Base-by-base conservation (phyloP, 345 rosid genomes). In the Mallotus nudiflorus region DNA sequence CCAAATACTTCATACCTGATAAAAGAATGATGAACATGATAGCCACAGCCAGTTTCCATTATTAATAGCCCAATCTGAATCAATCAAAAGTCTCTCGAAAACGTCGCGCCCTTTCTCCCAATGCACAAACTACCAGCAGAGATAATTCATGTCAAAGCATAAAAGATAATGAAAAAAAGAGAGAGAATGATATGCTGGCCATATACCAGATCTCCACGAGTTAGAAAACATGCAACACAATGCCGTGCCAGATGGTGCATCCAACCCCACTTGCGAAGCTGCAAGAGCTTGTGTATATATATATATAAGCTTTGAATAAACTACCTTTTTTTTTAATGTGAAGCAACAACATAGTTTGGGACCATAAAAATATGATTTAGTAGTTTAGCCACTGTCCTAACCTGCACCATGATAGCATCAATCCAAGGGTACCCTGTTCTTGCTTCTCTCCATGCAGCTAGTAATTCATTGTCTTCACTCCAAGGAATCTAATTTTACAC, bases 321-420 rank as follows among this genome's bases (percentile, higher is more conserved):
- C 39, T 58, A 27, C 24, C 27, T 25, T 22, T 7, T n/a, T 22
- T 52, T 25, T n/a, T n/a, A n/a, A n/a, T 28, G 9, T 29, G 16
- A 53, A 55, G 56, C 27, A 40, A 28, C 31, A 5, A n/a, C n/a
- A n/a, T n/a, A n/a, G n/a, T n/a, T n/a, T n/a, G n/a, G n/a, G n/a
- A n/a, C n/a, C n/a, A n/a, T n/a, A n/a, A 25, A 48, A 66, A 14
- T 6, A 24, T 35, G 24, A 63, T 9, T 51, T 60, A 59, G 39
- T 33, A 80, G 56, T 46, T 22, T 70, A 48, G 28, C 63, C 74
- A 67, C 58, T 80, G 65, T 51, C 51, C 82, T 65, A 76, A 94
- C 98, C 97, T 94, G 97, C 75, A 88, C 82, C 98, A 94, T 91
- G 67, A 91, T 91, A 65, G 98, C 98, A 89, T 94, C 97, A 75